Conservation (phyloP, 495 filamentous ascomycete species). For the Monascus purpureus region DNA sequence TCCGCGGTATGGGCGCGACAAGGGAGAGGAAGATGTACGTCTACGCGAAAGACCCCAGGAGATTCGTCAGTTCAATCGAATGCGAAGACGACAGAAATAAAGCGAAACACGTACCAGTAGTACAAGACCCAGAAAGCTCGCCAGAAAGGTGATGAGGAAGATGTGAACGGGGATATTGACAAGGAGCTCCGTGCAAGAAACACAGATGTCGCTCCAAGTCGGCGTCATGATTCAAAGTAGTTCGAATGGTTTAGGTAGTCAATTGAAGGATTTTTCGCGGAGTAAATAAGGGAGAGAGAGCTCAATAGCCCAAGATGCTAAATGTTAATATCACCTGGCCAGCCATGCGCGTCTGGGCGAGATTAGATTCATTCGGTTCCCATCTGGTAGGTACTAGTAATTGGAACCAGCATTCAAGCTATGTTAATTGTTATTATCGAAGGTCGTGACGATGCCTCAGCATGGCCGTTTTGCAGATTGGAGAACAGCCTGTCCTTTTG, state of each 20-base stretch:
- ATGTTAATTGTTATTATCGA: no score
- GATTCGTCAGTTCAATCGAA: conserved; percentile 1
- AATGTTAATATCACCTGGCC: conserved; percentile 16
- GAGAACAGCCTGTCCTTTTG: no score
- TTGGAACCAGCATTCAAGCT: background rate
- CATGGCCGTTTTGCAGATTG: no score
- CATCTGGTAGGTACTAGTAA: background rate
- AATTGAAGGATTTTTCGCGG: no score
- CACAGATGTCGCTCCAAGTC: conserved; percentile 19
- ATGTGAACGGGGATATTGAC: conserved; percentile 17
- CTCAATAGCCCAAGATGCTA: conserved; percentile 10
- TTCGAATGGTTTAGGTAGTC: background rate
- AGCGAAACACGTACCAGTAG: conserved; percentile 20
- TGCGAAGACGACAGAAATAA: background rate
- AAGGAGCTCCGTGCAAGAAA: conserved; percentile 18
- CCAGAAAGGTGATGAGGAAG: conserved; percentile 13
- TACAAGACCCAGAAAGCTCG: conserved; percentile 20
- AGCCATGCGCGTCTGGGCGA: conserved; percentile 21
- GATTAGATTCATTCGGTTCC: no score
- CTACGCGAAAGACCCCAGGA: conserved; percentile 20
- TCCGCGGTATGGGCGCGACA: conserved; percentile 69
- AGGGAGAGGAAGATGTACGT: conserved; percentile 56
- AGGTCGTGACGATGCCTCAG: no score
- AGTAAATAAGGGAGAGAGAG: no score
- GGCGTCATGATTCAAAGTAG: conserved; percentile 15